Conservation (phyloP, 306 rosid species). For the Quercus ilex region DNA sequence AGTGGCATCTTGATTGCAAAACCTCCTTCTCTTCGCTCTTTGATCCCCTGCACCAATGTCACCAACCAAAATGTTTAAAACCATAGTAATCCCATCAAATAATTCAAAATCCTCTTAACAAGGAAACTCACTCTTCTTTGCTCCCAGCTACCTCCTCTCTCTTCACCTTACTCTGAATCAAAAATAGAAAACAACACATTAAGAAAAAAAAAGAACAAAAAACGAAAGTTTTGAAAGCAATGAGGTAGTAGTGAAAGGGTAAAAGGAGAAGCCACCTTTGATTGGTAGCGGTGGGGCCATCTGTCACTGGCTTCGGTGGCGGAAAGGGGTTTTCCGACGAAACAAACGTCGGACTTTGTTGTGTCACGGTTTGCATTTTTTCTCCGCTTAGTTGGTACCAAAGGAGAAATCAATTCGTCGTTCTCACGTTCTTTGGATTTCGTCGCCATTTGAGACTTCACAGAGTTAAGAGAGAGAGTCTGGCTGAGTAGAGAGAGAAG, state of each 20-base stretch:
- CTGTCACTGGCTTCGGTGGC: conserved; percentile 6
- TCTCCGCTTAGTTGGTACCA: conserved; percentile 17
- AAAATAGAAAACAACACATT: no score
- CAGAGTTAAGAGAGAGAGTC: background rate
- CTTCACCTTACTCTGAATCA: no score
- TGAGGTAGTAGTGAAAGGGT: background rate
- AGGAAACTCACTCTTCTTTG: no score
- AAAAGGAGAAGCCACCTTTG: background rate
- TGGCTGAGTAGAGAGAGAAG: background rate
- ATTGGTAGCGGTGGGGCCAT: conserved; percentile 35
- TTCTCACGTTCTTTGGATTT: background rate
- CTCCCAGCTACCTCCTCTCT: no score
- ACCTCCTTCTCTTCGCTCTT: background rate
- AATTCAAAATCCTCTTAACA: no score
- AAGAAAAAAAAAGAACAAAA: no score
- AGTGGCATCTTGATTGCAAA: conserved; percentile 21
- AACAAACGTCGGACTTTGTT: background rate
- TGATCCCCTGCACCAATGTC: background rate
- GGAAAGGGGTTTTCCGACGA: conserved; percentile 31
- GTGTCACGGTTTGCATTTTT: conserved; percentile 1
- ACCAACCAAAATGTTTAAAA: background rate
- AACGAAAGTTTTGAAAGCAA: background rate
- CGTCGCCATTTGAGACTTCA: no score
- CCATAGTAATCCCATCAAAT: background rate
- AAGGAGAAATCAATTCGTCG: background rate